Percentiles rank a stretch among this genome's conserved stretches.
phyloP scores from a whole-genome alignment of 2,329 filamentous ascomycete genomes.

The Elsinoe australis region DNA sequence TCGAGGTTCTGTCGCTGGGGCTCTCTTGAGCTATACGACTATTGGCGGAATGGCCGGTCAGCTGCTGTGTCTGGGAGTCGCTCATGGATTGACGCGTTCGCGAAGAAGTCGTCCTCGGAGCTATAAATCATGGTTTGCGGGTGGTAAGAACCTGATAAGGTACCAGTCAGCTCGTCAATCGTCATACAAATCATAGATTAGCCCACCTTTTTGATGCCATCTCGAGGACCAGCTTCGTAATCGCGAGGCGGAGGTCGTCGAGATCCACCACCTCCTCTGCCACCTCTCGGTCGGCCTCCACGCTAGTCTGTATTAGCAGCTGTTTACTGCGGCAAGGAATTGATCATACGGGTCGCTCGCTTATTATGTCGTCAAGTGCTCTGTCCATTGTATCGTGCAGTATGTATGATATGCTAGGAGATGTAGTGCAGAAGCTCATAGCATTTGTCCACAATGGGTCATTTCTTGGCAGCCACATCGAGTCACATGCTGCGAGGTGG shows the following conservation, averaged over 20 bases:
- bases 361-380: slow-evolving; percentile 57
- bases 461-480: too few species aligned
- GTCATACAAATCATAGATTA: slow-evolving; percentile 17
- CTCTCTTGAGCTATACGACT: slow-evolving; percentile 37
- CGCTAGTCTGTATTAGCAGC: slow-evolving; percentile 22
- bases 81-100: background rate
- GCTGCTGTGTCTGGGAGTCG: slow-evolving; percentile 17
- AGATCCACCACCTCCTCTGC: slow-evolving; percentile 22
- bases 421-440: background rate
- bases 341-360: slow-evolving; percentile 49
- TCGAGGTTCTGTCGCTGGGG: slow-evolving; percentile 60
- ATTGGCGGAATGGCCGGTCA: slow-evolving; percentile 30
- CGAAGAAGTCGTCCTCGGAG: slow-evolving; percentile 25
- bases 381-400: slow-evolving; percentile 48
- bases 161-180: background rate
- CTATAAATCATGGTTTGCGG: slow-evolving; percentile 23
- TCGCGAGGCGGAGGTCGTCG: slow-evolving; percentile 21
- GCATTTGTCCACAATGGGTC: too few species aligned
- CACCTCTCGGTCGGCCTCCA: slow-evolving; percentile 20
- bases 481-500: too few species aligned
- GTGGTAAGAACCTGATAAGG: slow-evolving; percentile 19
- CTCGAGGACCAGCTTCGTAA: slow-evolving; percentile 21
- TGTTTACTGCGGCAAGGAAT: slow-evolving; percentile 1
- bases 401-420: background rate
- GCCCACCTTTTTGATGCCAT: slow-evolving; percentile 17